Percentiles rank a stretch among this genome's conserved stretches.
Conservation (phyloP, 2,329 filamentous ascomycete genomes). For the Lachnellula willkommii region DNA sequence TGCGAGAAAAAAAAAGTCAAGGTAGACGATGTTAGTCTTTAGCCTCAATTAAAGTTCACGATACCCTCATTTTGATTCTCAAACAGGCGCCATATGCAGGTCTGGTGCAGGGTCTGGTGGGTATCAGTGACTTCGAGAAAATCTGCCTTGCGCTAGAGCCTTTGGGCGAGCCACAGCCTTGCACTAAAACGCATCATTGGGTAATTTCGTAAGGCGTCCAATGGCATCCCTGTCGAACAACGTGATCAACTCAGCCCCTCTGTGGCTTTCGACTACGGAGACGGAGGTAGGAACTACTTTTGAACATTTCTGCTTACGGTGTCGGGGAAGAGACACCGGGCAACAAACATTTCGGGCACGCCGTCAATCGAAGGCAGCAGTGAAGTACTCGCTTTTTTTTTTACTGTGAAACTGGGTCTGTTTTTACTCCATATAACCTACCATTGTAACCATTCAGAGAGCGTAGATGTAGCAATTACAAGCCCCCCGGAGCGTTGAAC, state of each 20-base stretch:
- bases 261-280: conserved; percentile 11
- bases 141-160: conserved; percentile 15
- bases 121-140: conserved; percentile 4
- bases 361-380: conserved; percentile 19
- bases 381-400: no score
- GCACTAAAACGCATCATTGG: conserved; percentile 6
- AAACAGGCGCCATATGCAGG: neutral
- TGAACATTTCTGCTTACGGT: conserved; percentile 14
- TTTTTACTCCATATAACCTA: no score
- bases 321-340: neutral
- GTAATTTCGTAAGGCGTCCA: conserved; percentile 22
- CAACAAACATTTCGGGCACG: conserved; percentile 12
- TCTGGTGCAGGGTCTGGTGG: no score
- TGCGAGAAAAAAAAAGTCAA: neutral
- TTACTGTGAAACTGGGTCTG: no score
- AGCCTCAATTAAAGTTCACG: neutral
- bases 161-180: conserved; percentile 7
- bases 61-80: neutral
- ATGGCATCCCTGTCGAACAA: conserved; percentile 7
- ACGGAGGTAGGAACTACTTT: no score
- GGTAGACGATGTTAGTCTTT: neutral
- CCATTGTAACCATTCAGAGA: no score
- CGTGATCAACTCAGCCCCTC: conserved; percentile 18
- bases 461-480: no score
- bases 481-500: no score